phyloP scores from a whole-genome alignment of 305 asterid species.

The Rubia peregrina region DNA sequence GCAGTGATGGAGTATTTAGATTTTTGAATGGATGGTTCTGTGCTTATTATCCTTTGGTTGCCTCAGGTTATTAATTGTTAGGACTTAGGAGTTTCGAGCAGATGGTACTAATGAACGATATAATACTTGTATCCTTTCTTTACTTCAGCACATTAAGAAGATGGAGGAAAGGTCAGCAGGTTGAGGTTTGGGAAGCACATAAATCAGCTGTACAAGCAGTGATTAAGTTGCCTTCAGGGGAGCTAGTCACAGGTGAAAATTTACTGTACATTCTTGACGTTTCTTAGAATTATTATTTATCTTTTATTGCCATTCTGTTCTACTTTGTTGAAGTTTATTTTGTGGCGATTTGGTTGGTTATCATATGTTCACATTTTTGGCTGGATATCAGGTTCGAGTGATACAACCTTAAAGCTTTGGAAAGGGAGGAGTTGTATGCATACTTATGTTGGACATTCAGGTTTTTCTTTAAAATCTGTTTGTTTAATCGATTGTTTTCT shows the following conservation, averaged over 20 bases:
- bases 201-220: slow-evolving; percentile 72
- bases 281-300: slow-evolving; percentile 6
- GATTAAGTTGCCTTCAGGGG: slow-evolving; percentile 83
- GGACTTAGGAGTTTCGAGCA: not conserved
- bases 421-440: slow-evolving; percentile 68
- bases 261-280: not conserved
- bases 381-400: slow-evolving; percentile 74
- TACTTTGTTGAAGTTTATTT: not conserved
- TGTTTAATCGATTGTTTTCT: slow-evolving; percentile 3
- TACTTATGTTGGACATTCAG: slow-evolving; percentile 82
- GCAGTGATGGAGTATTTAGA: not conserved
- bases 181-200: slow-evolving; percentile 85
- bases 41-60: not conserved
- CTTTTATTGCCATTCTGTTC: slow-evolving; percentile 1
- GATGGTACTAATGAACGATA: not conserved
- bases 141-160: slow-evolving; percentile 63
- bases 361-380: slow-evolving; percentile 12
- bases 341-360: not conserved
- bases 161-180: slow-evolving; percentile 78
- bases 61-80: not conserved
- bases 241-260: slow-evolving; percentile 68
- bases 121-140: not conserved
- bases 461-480: slow-evolving; percentile 28
- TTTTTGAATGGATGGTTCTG: not conserved
- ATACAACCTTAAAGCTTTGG: slow-evolving; percentile 87